These are phyloP conservation scores for Fomitopsis pulvina DNA, from an alignment of 768 basidiomycete species.

Conservation along the genomic window DNA sequence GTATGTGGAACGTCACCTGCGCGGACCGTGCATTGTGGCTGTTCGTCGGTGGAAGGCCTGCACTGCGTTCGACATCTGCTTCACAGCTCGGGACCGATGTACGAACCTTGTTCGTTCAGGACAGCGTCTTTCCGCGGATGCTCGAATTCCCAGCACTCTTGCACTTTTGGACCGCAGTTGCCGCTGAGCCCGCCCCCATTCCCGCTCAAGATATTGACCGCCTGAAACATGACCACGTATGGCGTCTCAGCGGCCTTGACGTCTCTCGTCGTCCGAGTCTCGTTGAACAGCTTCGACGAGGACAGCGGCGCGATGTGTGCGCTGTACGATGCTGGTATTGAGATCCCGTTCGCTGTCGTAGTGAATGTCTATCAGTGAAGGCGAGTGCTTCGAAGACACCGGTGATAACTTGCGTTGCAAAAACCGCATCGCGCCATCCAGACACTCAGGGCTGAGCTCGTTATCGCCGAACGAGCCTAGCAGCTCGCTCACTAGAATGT, in stretches of 20 bases:
- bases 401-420: conserved; percentile 67
- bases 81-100: background rate
- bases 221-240: conserved; percentile 98
- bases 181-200: conserved; percentile 54
- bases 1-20: conserved; percentile 84
- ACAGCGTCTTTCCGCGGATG: conserved; percentile 83
- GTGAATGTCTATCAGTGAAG: background rate
- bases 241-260: conserved; percentile 85
- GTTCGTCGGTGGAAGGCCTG: conserved; percentile 90
- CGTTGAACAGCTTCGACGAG: conserved; percentile 86
- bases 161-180: conserved; percentile 75
- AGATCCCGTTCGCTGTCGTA: conserved; percentile 76
- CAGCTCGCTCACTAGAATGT: conserved; percentile 93
- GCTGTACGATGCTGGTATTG: conserved; percentile 94
- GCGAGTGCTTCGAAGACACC: too few relatives aligned
- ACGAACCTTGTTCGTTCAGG: conserved; percentile 60
- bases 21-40: conserved; percentile 91
- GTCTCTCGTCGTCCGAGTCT: conserved; percentile 62
- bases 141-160: conserved; percentile 97
- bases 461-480: conserved; percentile 98
- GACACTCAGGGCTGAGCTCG: conserved; percentile 94
- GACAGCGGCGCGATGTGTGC: conserved; percentile 92
- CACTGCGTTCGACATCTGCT: background rate
- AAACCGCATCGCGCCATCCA: conserved; percentile 92
- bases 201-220: conserved; percentile 83